Evolutionary conservation across 225 moss, liverwort and hornwort genomes (phyloP).

Genomic region (Climacium dendroides): DNA sequence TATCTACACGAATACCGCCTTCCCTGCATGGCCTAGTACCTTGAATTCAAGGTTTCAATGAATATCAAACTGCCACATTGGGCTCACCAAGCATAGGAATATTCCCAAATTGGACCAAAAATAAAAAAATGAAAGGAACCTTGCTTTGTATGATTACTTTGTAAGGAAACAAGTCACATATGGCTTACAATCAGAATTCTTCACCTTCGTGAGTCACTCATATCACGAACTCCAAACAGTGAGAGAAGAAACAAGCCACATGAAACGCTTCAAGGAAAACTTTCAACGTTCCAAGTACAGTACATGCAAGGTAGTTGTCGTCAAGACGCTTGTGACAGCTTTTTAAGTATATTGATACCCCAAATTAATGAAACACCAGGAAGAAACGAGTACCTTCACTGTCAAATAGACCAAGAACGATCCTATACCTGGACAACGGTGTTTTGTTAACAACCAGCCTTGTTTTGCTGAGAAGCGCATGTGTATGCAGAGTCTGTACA

Average conservation of each 20-base stretch:
- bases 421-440: not conserved
- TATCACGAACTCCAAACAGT: not conserved
- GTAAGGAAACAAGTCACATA: not conserved
- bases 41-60: not conserved
- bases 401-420: not conserved
- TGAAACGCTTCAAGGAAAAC: not conserved
- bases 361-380: not conserved
- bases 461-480: not conserved
- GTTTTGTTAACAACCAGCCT: not conserved
- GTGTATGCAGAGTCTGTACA: not conserved
- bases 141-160: not conserved
- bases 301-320: not conserved
- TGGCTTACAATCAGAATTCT: not conserved
- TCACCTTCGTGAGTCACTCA: not conserved
- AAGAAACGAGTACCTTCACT: not conserved
- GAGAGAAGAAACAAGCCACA: not conserved
- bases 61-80: not conserved
- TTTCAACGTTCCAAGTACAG: not conserved
- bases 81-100: not conserved
- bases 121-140: not conserved
- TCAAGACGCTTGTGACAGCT: not conserved
- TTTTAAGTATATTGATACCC: not conserved
- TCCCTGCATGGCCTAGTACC: no score
- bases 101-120: not conserved
- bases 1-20: no score